phyloP scores from a whole-genome alignment of 805 yeast species.

The Yamadazyma tumulicola region DNA sequence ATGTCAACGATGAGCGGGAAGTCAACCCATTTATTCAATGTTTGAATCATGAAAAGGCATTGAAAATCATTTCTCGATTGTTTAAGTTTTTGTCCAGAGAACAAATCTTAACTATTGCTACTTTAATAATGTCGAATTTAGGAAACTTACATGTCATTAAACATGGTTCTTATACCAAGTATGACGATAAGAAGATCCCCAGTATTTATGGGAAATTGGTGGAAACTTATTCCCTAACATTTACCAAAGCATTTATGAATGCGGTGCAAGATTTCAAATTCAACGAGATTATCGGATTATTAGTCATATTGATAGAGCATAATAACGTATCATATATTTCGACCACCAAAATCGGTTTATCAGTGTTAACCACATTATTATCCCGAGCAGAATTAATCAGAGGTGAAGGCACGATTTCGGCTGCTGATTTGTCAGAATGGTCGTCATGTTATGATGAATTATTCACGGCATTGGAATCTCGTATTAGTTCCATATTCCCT shows the following conservation, averaged over 20 bases:
- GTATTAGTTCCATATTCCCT: conserved; percentile 78
- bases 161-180: conserved; percentile 74
- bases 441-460: conserved; percentile 74
- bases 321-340: conserved; percentile 68
- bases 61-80: conserved; percentile 83
- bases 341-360: conserved; percentile 75
- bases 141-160: conserved; percentile 75
- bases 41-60: conserved; percentile 79
- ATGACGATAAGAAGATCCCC: conserved; percentile 49
- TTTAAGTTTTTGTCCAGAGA: conserved; percentile 77
- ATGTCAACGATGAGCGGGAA: conserved; percentile 43
- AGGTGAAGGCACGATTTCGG: conserved; percentile 66
- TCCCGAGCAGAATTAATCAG: conserved; percentile 89
- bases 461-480: conserved; percentile 75
- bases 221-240: conserved; percentile 75
- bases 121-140: conserved; percentile 74
- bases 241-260: conserved; percentile 79
- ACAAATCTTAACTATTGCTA: conserved; percentile 72
- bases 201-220: conserved; percentile 53
- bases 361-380: conserved; percentile 82
- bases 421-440: conserved; percentile 67
- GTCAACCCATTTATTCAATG: conserved; percentile 81
- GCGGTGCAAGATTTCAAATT: conserved; percentile 79
- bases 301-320: conserved; percentile 66
- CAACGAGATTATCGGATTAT: conserved; percentile 71